Evolutionary conservation across 2,329 filamentous ascomycete species (phyloP), one percentile per base, ranked within the genome.

Genomic region (Fusarium fracticaudum): DNA sequence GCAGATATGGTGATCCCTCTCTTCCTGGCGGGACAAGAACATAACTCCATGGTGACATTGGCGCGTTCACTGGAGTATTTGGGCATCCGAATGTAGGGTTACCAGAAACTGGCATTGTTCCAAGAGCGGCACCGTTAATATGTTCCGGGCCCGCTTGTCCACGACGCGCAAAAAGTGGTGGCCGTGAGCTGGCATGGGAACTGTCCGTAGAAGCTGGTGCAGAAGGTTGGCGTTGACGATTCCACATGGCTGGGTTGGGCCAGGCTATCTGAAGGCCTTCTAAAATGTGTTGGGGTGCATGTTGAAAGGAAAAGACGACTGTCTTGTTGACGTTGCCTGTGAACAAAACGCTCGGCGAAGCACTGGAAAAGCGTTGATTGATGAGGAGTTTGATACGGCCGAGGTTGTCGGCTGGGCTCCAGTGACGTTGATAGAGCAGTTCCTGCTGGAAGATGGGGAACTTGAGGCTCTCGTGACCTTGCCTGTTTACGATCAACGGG

Each of bases 301-400:
- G 93, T 78, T 96, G 93, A 77, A 97, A 97, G 2, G 94, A 92
- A 81, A 97, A 96, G 20, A 89, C 89, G 31, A 95, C 89, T 50
- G 94, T 82, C 77, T 95, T 94, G 78, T 92, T 93, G 71, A 93
- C 85, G 45, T 90, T 86, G 76, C 94, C 91, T 73, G 93, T 90
- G 1, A 90, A 88, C 47, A 84, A 82, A 5, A 48, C 26, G 5
- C 84, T 83, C 2, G 83, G 64, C 5, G 84, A 88, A 67, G 88
- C 86, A 43, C 90, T 85, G 15, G 87, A 85, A 66, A 94, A 91
- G 0, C 93, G 91, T 79, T 96, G 94, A 54, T 92, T 91, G 66
- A 97, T 88, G 61, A 95, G 81, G 33, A 97, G 82, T 79, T 92
- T 94, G 83, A 97, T 92, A 13, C 94, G 90, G 12, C 94, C 94